phyloP scores from a whole-genome alignment of 2,329 filamentous ascomycete species.

The Aspergillus calidoustus region DNA sequence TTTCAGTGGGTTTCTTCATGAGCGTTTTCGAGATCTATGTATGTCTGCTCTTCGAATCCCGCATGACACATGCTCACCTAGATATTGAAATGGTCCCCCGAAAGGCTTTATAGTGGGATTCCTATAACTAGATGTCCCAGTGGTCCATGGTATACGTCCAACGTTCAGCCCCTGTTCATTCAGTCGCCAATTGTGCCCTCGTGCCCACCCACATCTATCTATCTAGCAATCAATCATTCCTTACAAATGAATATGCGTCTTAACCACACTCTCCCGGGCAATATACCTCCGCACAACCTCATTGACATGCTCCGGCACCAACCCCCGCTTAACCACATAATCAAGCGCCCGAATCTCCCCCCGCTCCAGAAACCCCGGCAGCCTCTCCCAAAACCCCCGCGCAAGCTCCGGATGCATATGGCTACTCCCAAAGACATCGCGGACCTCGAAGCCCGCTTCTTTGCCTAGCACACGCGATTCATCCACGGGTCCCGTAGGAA shows the following conservation, averaged over 20 bases:
- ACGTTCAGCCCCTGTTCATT: too few relatives aligned
- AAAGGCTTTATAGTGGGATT: too few relatives aligned
- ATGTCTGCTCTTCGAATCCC: too few relatives aligned
- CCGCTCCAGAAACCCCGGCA: constrained; percentile 35
- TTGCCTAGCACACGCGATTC: constrained; percentile 36
- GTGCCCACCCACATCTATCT: too few relatives aligned
- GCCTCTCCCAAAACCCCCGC: constrained; percentile 35
- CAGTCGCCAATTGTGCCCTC: too few relatives aligned
- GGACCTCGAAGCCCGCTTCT: constrained; percentile 38
- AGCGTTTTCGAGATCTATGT: too few relatives aligned
- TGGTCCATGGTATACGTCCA: too few relatives aligned
- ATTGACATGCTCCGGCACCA: constrained; percentile 42
- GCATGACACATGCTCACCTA: too few relatives aligned
- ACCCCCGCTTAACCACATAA: constrained; percentile 39
- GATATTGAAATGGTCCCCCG: too few relatives aligned
- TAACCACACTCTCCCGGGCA: constrained; percentile 31
- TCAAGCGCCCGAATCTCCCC: constrained; percentile 37
- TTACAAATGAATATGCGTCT: constrained; percentile 12
- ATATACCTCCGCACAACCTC: constrained; percentile 44
- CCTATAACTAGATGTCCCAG: too few relatives aligned
- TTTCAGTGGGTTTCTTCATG: neutral
- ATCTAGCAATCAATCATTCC: too few relatives aligned
- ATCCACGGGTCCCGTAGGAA: constrained; percentile 25
- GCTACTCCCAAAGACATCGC: constrained; percentile 32
- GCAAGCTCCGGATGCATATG: constrained; percentile 35